These are phyloP conservation scores for Tetrahymena thermophila DNA, from an alignment of 73 alveolate species.

Conservation along the genomic window DNA sequence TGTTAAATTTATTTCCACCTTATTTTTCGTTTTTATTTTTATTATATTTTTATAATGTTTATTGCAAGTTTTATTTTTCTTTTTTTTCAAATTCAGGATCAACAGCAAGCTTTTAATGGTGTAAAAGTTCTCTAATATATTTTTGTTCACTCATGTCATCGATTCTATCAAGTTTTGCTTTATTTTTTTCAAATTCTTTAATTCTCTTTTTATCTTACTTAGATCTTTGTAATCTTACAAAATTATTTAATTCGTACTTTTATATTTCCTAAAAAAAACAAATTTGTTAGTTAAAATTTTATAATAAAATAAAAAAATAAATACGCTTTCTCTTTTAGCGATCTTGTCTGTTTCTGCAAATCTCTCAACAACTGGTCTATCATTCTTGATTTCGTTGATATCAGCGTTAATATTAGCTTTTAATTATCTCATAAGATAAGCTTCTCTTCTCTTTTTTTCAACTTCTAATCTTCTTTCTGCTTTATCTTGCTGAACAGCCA, in stretches of 20 bases:
- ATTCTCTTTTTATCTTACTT: not conserved
- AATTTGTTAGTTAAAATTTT: not conserved
- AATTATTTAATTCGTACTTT: not conserved
- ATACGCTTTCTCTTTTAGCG: not conserved
- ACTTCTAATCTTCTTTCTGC: not conserved
- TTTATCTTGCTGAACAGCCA: not conserved
- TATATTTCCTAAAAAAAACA: not conserved
- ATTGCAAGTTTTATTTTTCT: not conserved
- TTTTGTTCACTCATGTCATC: not conserved
- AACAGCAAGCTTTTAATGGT: not conserved
- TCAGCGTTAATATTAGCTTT: not conserved
- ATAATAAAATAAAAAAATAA: not conserved
- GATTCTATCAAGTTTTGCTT: not conserved
- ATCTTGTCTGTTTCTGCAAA: not conserved
- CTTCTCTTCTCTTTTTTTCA: not conserved
- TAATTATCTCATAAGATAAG: not conserved
- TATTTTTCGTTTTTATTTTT: not conserved
- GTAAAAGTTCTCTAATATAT: not conserved
- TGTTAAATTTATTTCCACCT: not conserved
- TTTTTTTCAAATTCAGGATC: not conserved
- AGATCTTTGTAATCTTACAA: not conserved
- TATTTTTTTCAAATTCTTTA: not conserved
- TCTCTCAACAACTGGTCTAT: not conserved
- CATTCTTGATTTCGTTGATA: not conserved
- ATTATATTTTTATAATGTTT: not conserved